Conservation (phyloP, 2,329 filamentous ascomycete genomes). For the Ceratocystis papillata region DNA sequence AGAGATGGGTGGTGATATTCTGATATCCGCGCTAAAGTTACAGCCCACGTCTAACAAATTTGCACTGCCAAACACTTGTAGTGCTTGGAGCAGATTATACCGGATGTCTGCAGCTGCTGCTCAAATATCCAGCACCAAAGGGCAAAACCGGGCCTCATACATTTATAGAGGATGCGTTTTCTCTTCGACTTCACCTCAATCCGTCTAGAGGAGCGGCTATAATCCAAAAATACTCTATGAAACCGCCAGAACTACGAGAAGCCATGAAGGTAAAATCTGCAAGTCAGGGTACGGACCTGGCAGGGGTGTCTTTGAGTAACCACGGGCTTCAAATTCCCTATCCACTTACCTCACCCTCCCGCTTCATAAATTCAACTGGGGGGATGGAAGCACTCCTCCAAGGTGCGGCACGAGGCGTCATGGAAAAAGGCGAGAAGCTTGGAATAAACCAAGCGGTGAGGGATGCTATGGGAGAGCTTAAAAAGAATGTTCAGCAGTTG, state of each 20-base stretch:
- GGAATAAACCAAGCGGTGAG: slow-evolving; percentile 71
- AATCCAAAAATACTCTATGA: slow-evolving; percentile 60
- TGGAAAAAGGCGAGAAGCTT: slow-evolving; percentile 62
- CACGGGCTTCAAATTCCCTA: background rate
- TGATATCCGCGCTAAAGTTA: too few species aligned
- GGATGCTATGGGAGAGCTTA: slow-evolving; percentile 70
- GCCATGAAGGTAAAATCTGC: too few species aligned
- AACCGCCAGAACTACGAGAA: slow-evolving; percentile 33
- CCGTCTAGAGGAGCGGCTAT: slow-evolving; percentile 51
- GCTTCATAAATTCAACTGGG: slow-evolving; percentile 45
- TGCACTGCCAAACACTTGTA: slow-evolving; percentile 33
- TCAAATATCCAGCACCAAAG: slow-evolving; percentile 67
- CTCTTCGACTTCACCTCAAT: slow-evolving; percentile 55
- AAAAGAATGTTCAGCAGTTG: slow-evolving; percentile 54
- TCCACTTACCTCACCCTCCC: slow-evolving; percentile 39
- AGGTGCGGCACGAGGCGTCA: slow-evolving; percentile 62
- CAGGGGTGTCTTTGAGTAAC: slow-evolving; percentile 30
- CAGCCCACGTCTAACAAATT: background rate
- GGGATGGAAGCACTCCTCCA: slow-evolving; percentile 62
- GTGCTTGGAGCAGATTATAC: slow-evolving; percentile 85
- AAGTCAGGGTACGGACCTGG: slow-evolving; percentile 29
- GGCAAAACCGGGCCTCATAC: slow-evolving; percentile 57
- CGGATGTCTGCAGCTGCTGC: slow-evolving; percentile 64
- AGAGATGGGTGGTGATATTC: background rate
- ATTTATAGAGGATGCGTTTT: slow-evolving; percentile 77